phyloP scores from a whole-genome alignment of 2,329 filamentous ascomycete genomes.

The Septoria petroselini region DNA sequence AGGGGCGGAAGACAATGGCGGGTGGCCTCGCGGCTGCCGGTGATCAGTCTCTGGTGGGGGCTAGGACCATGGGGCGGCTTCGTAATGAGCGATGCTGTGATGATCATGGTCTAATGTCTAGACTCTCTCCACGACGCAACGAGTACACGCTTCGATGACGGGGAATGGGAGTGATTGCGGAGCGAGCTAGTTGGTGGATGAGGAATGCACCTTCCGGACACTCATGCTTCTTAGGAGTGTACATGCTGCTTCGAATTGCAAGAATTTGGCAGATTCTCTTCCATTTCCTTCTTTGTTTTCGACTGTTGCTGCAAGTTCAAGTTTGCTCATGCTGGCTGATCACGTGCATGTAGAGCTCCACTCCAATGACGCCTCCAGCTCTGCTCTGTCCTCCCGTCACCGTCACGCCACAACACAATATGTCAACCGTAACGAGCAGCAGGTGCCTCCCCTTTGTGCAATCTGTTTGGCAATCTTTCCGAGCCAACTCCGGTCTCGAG shows the following conservation, averaged over 20 bases:
- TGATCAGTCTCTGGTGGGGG: conserved; percentile 1
- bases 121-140: conserved; percentile 13
- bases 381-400: background rate
- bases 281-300: background rate
- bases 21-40: conserved; percentile 5
- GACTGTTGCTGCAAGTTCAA: background rate
- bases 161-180: conserved; percentile 4
- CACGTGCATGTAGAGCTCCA: background rate
- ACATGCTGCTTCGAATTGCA: conserved; percentile 19
- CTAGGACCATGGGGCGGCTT: conserved; percentile 14
- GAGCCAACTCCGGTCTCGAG: conserved; percentile 80
- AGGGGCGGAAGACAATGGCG: conserved; percentile 6
- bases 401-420: conserved; percentile 8
- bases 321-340: background rate
- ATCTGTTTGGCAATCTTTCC: conserved; percentile 60
- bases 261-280: conserved; percentile 1
- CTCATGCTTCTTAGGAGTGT: conserved; percentile 14
- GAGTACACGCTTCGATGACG: conserved; percentile 13
- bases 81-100: conserved; percentile 8
- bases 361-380: background rate
- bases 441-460: conserved; percentile 34
- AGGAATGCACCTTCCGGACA: conserved; percentile 13
- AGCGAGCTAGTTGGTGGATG: conserved; percentile 7
- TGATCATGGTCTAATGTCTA: conserved; percentile 9
- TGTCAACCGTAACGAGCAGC: conserved; percentile 26